Evolutionary conservation across 2,329 filamentous ascomycete species (phyloP), one percentile per base, ranked within the genome.

Genomic region (Paecilomyces variotii): DNA sequence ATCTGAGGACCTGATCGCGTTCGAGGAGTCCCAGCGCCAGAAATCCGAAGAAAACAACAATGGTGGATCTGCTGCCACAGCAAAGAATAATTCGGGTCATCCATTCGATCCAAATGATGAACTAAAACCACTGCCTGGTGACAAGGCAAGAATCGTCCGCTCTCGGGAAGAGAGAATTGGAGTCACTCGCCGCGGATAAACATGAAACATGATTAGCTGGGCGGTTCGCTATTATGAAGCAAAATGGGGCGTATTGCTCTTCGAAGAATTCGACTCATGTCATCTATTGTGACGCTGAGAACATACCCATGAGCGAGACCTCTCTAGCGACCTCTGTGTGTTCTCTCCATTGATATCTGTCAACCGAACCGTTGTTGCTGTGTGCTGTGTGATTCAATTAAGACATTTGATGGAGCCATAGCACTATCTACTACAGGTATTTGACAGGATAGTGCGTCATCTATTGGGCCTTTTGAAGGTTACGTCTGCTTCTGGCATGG

Each of bases 91-190:
- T 51, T 60, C 64, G 50, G 69, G 67, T 57, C 68, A 67, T 24
- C 55, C 56, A 7, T 64, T 74, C 52, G 78, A 80, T 67, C 78
- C 78, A 4, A 80, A 74, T 59, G 78, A 80, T 68, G 78, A 80
- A 61, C 62, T 80, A 65, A 80, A 79, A 63, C 78, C 78, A 14
- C 66, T 80, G 52, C 78, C 78, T 1, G 78, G 77, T 0, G 78
- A 80, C 59, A 79, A 78, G 63, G 76, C 77, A 32, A 68, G 76
- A 58, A 79, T 79, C 62, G 74, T 79, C 58, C 70, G 78, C 39
- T 75, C 72, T 19, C 69, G 77, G 3, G 77, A 79, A 62, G 77
- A 79, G 62, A 69, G 77, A 56, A 79, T 79, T 62, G 74, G 75
- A n/a, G 60, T 74, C 39, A 65, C 58, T 54, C 66, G 68, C 39